Evolutionary conservation across 441 rosid species (phyloP).

Genomic region (Viola pubescens): DNA sequence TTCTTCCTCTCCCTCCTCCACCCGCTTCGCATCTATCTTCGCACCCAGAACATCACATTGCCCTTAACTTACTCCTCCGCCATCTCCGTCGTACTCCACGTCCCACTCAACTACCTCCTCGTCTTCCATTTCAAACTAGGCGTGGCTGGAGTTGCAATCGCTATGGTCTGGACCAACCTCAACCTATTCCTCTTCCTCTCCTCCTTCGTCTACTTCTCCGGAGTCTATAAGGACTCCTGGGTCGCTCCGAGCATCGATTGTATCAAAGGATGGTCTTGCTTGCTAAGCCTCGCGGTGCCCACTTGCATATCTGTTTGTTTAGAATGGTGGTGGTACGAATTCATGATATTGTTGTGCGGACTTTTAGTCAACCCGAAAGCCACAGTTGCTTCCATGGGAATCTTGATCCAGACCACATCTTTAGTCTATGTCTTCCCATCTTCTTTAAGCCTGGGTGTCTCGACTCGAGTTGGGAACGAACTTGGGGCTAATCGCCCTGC

Average conservation of each 20-base stretch:
- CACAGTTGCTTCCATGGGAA: constrained; percentile 92
- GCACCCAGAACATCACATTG: constrained; percentile 80
- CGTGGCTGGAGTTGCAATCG: constrained; percentile 73
- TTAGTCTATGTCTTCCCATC: constrained; percentile 88
- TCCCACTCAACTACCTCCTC: constrained; percentile 66
- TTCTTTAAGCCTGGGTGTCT: constrained; percentile 80
- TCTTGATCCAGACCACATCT: constrained; percentile 84
- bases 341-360: constrained; percentile 89
- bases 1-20: constrained; percentile 85
- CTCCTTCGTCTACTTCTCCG: constrained; percentile 62
- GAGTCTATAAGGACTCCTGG: constrained; percentile 72
- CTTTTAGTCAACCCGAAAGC: constrained; percentile 75
- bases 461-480: constrained; percentile 82
- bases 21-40: constrained; percentile 74
- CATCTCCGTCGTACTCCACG: constrained; percentile 65
- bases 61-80: constrained; percentile 89
- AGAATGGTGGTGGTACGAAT: constrained; percentile 99
- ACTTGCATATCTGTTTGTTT: constrained; percentile 88
- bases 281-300: constrained; percentile 75
- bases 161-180: constrained; percentile 90
- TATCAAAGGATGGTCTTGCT: constrained; percentile 75
- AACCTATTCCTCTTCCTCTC: constrained; percentile 59
- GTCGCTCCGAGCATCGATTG: constrained; percentile 65
- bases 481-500: constrained; percentile 80
- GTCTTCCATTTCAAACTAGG: constrained; percentile 75